Base-by-base conservation (phyloP, 2,329 filamentous ascomycete genomes). In the Colletotrichum lindemuthianum region DNA sequence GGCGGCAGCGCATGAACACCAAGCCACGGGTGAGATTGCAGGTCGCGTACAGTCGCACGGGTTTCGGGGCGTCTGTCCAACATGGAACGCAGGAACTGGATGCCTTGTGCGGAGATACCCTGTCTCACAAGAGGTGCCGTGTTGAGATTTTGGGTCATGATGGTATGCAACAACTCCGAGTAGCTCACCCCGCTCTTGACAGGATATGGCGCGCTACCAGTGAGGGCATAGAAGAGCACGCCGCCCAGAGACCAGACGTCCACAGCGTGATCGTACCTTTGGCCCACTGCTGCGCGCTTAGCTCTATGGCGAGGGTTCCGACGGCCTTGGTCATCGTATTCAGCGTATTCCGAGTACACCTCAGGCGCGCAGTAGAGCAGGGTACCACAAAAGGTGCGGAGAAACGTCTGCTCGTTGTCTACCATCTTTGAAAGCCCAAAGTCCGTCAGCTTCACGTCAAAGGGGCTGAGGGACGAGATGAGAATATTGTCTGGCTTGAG, bases 401-500 rank as follows among this genome's bases (percentile, higher is more conserved):
- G 81, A 72, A 97, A 97, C 0, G 95, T 97, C 71, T 97, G 91
- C 67, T 93, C 89, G 69, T 92, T 92, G 67, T 93, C 91, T 49
- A 97, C 90, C 76, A 96, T 94, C 75, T 99, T 99, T 2, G 96
- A 98, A 5, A 99, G 80, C 3, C 96, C 96, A 79, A 99, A 99
- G 74, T 99, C 96, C 0, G 96, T 97, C 12, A 99, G 82, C 77
- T 99, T 98, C 70, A 98, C 90, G 12, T 87, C 83, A 52, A 97
- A 86, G 0, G 94, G 93, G 6, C 90, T 82, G 9, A 87, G 75
- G 1, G 88, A 90, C 10, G 89, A 84, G 69, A 98, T 92, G 44
- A 99, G 83, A 66, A 99, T 97, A 72, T 99, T 99, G 81, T 99
- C 96, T 0, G 96, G 96, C 75, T 99, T 99, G 73, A 99, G 93